phyloP scores from a whole-genome alignment of 1,284 basidiomycete genomes.

The Ceratobasidium papillatum region DNA sequence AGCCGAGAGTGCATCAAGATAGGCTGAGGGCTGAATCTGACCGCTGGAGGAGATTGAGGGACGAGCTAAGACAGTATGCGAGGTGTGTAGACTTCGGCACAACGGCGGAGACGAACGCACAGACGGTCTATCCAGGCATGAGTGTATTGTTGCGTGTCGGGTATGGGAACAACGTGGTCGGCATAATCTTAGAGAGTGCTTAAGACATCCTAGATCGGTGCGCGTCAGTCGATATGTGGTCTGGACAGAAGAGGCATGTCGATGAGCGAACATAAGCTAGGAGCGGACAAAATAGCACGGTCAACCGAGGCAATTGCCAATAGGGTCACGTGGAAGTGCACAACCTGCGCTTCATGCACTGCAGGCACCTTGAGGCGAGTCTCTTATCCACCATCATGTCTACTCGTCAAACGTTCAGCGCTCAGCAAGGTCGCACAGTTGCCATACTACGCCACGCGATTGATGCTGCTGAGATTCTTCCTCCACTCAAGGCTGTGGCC shows the following conservation, averaged over 20 bases:
- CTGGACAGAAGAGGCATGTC: neutral
- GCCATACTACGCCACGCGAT: neutral
- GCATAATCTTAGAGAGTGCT: no score
- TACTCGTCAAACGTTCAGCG: neutral
- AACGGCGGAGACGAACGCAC: neutral
- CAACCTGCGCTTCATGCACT: no score
- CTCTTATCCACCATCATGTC: neutral
- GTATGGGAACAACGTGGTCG: no score
- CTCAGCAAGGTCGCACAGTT: neutral
- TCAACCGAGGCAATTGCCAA: neutral
- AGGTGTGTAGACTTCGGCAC: slow-evolving; percentile 6
- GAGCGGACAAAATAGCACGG: neutral
- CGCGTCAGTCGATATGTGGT: neutral
- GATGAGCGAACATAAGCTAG: neutral
- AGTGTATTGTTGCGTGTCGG: no score
- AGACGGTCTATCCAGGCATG: neutral
- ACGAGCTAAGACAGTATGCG: neutral
- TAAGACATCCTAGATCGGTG: no score
- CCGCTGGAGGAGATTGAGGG: slow-evolving; percentile 8
- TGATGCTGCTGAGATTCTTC: neutral
- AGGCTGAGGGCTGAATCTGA: neutral
- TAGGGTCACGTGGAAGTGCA: neutral
- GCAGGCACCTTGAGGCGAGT: no score
- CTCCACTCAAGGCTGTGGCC: neutral
- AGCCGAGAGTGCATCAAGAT: neutral